These are phyloP conservation scores for Roridomyces roridus DNA, from an alignment of 768 basidiomycete species.

Conservation along the genomic window DNA sequence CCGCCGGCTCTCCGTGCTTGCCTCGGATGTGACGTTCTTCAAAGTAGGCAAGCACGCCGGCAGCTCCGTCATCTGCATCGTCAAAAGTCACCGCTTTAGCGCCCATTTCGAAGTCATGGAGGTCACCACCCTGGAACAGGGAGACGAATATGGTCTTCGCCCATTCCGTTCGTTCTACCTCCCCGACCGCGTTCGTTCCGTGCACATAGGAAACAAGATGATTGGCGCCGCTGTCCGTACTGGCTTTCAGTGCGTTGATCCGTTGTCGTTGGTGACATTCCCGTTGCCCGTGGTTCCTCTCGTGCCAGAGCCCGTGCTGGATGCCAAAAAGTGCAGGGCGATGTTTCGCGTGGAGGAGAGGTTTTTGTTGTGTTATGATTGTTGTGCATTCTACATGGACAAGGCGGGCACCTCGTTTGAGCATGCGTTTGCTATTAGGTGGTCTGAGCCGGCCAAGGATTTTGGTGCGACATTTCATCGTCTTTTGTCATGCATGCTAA, in stretches of 20 bases:
- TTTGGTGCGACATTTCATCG: conserved; percentile 5
- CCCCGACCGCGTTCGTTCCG: conserved; percentile 20
- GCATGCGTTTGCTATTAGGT: conserved; percentile 15
- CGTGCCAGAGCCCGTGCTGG: not conserved
- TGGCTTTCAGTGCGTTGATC: conserved; percentile 25
- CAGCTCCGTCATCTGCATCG: conserved; percentile 19
- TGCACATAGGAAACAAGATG: conserved; percentile 24
- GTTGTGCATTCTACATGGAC: conserved; percentile 25
- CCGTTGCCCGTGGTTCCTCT: conserved; percentile 19
- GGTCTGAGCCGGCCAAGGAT: conserved; percentile 17
- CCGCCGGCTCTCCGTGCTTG: conserved; percentile 1
- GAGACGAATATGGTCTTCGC: not conserved
- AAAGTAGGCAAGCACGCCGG: conserved; percentile 14
- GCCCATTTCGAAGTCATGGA: conserved; percentile 23
- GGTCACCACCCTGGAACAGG: not conserved
- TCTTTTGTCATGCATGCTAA: not conserved
- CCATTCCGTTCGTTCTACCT: conserved; percentile 24
- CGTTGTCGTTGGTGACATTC: conserved; percentile 17
- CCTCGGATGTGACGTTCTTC: conserved; percentile 21
- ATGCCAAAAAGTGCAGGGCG: conserved; percentile 16
- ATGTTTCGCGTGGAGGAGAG: conserved; percentile 24
- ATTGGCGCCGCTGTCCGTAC: conserved; percentile 15
- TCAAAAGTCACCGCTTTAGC: conserved; percentile 16
- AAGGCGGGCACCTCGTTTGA: conserved; percentile 20
- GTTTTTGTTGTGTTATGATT: conserved; percentile 23